Conservation (phyloP, 148 eudicot species). For the Bassia scoparia region DNA sequence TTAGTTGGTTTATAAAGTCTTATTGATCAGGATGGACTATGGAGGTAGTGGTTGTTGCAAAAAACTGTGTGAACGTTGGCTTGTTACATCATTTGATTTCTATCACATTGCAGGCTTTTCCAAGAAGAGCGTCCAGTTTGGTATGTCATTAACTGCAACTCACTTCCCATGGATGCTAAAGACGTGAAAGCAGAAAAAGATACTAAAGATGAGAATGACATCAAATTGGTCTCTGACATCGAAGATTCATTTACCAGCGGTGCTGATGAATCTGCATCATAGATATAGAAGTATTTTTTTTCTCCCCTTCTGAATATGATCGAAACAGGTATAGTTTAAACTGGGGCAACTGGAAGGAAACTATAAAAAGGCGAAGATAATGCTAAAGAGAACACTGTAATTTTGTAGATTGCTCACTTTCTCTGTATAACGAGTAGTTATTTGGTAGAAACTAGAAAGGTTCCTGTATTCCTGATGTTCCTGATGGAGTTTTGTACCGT, state of each 20-base stretch:
- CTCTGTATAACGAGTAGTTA: not conserved
- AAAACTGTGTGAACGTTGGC: not conserved
- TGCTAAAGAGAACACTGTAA: not conserved
- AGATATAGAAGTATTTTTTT: slow-evolving; percentile 16
- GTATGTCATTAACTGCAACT: slow-evolving; percentile 72
- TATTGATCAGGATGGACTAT: not conserved
- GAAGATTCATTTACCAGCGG: slow-evolving; percentile 32
- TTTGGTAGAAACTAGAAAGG: not conserved
- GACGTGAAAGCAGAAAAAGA: slow-evolving; percentile 39
- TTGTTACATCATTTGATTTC: not conserved
- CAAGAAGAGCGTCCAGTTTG: slow-evolving; percentile 90
- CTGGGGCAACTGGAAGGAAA: not conserved
- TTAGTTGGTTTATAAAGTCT: not conserved
- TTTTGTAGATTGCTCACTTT: slow-evolving; percentile 18
- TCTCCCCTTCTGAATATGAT: not conserved
- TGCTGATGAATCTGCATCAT: slow-evolving; percentile 45
- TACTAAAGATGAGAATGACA: slow-evolving; percentile 33
- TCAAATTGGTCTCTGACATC: slow-evolving; percentile 49
- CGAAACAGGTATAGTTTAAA: not conserved
- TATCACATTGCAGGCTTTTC: slow-evolving; percentile 59
- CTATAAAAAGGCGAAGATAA: not conserved
- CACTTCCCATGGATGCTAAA: slow-evolving; percentile 50
- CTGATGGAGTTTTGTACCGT: too few species aligned
- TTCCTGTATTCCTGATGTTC: not conserved
- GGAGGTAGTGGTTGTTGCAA: not conserved